phyloP scores from a whole-genome alignment of 2,329 filamentous ascomycete genomes.

The Penicillium sclerotiorum region DNA sequence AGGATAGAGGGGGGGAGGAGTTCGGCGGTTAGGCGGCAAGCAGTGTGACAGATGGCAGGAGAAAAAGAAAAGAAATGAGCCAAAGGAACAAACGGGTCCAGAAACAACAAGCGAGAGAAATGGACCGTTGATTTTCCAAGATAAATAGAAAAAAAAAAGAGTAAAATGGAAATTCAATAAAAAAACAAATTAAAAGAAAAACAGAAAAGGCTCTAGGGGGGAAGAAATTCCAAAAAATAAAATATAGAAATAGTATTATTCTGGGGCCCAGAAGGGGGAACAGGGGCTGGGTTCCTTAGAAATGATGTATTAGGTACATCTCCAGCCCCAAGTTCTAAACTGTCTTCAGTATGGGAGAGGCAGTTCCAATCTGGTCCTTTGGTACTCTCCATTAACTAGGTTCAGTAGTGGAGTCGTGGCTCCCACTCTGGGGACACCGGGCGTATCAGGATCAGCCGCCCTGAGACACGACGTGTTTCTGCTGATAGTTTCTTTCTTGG shows the following conservation, averaged over 20 bases:
- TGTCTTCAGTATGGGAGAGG: slow-evolving; percentile 15
- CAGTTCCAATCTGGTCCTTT: slow-evolving; percentile 5
- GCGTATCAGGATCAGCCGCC: slow-evolving; percentile 26
- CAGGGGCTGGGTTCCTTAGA: slow-evolving; percentile 6
- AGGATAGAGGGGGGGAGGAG: neutral
- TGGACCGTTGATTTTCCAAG: neutral
- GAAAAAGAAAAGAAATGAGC: slow-evolving; percentile 1
- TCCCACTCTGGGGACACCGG: slow-evolving; percentile 14
- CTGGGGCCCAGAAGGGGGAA: no score
- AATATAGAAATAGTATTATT: no score
- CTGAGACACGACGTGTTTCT: slow-evolving; percentile 42
- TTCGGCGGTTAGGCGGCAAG: slow-evolving; percentile 16
- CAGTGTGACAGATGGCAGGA: slow-evolving; percentile 8
- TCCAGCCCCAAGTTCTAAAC: slow-evolving; percentile 2
- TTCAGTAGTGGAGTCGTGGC: slow-evolving; percentile 16
- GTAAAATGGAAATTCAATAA: no score
- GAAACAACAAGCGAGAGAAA: slow-evolving; percentile 18
- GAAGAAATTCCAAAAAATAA: neutral
- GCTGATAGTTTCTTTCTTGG: neutral
- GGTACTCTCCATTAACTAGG: slow-evolving; percentile 1
- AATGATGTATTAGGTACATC: neutral
- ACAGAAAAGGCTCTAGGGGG: slow-evolving; percentile 3
- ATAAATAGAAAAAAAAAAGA: neutral
- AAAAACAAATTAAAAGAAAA: slow-evolving; percentile 8
- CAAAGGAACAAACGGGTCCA: slow-evolving; percentile 3